Base-by-base conservation (phyloP, 2,329 filamentous ascomycete genomes). In the Apiospora marii region DNA sequence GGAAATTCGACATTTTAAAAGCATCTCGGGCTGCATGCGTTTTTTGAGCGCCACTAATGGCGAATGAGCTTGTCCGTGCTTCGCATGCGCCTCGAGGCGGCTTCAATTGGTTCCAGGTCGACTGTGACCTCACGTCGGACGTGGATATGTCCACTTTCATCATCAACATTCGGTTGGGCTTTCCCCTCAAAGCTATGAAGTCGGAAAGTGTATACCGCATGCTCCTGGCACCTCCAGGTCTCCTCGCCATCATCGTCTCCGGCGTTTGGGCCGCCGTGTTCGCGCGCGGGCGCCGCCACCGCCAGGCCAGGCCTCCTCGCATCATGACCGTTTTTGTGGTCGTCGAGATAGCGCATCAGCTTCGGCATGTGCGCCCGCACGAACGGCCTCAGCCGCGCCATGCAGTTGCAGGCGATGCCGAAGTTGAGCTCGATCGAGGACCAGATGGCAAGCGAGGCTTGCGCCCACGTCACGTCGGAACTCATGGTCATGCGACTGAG, bases 201-300 rank as follows among this genome's bases (percentile, higher is more conserved):
- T 48, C 19, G 46, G 7, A 48, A 8, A 22, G 16, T 48, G 5
- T 48, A 19, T 19, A 19, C 22, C 19, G 46, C 46, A 7, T 48
- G 4, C 46, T 48, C 16, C 16, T 46, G 37, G 37, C 37, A 30
- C 5, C 41, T 43, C 41, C 8, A 6, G 13, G 13, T 5, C 43
- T 16, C 43, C 16, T 90, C 74, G 83, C 80, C 22, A 84, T 90
- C 73, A 80, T 80, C 4, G 84, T 89, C 76, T 85, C 90, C 74
- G 80, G 83, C 46, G 88, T 90, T 79, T 87, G 86, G 85, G 87
- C 86, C 7, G 86, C 88, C 27, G 27, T 30, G 71, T 74, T 16
- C 24, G 53, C 7, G 44, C 14, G 16, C 19, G 44, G 44, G 19
- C 6, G 6, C 16, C 44, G 19, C 16, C 16, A 14, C 19, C 44